Conservation (phyloP, 2,329 filamentous ascomycete species). For the Aspergillus sp. region DNA sequence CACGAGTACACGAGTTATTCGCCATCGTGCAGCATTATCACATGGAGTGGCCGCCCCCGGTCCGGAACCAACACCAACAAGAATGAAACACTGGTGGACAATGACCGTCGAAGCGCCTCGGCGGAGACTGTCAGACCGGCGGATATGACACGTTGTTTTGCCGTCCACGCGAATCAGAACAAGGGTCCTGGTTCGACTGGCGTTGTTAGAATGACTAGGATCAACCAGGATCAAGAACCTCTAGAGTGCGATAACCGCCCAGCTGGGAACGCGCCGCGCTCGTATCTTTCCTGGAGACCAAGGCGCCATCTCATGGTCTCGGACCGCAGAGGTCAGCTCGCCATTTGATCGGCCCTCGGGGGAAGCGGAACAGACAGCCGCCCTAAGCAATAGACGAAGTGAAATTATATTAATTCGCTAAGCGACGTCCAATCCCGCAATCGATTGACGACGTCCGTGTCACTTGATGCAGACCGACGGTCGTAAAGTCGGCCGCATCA, state of each 20-base stretch:
- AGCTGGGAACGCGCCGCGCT: conserved; percentile 8
- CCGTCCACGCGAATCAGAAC: conserved; percentile 6
- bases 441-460: conserved; percentile 7
- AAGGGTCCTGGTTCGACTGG: conserved; percentile 3
- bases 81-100: conserved; percentile 14
- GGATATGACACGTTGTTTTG: conserved; percentile 13
- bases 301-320: not conserved
- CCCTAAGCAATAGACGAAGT: conserved; percentile 4
- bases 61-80: conserved; percentile 9
- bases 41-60: conserved; percentile 6
- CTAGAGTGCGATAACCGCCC: conserved; percentile 4
- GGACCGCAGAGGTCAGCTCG: not conserved
- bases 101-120: conserved; percentile 11
- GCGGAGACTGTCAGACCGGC: conserved; percentile 15
- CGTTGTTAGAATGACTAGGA: conserved; percentile 16
- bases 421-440: conserved; percentile 1
- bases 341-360: conserved; percentile 4
- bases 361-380: not conserved
- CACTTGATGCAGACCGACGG: conserved; percentile 6
- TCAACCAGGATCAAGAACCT: conserved; percentile 20
- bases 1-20: not conserved
- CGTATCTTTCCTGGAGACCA: not conserved
- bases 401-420: conserved; percentile 4
- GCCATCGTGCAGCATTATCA: conserved; percentile 7
- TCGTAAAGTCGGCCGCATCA: not conserved